Percentiles rank a stretch among this genome's conserved stretches.
phyloP scores from a whole-genome alignment of 1,284 basidiomycete species.

The Rhodotorula mucilaginosa region DNA sequence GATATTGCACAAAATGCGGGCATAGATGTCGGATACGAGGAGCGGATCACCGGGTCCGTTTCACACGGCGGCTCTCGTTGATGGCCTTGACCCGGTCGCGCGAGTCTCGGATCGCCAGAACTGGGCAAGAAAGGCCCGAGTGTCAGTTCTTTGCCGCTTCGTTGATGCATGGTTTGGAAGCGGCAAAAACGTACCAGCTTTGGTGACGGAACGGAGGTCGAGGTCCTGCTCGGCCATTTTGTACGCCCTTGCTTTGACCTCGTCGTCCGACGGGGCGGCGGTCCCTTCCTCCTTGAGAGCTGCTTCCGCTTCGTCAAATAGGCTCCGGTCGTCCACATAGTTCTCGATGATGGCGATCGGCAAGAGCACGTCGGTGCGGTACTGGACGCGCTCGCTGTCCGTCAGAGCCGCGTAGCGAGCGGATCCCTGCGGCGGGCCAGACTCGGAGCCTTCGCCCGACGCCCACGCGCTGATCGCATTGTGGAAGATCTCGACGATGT shows the following conservation, averaged over 20 bases:
- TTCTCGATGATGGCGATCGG: slow-evolving; percentile 14
- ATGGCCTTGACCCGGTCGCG: not conserved
- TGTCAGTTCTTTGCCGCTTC: not conserved
- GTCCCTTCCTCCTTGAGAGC: not conserved
- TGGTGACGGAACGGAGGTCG: slow-evolving; percentile 18
- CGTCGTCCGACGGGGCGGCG: not conserved
- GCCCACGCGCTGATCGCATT: slow-evolving; percentile 12
- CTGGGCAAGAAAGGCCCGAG: not conserved
- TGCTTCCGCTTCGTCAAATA: slow-evolving; percentile 1
- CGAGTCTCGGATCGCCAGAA: slow-evolving; percentile 5
- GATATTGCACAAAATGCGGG: too few relatives aligned
- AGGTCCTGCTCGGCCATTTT: slow-evolving; percentile 8
- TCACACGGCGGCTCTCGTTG: too few relatives aligned
- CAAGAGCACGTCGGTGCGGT: slow-evolving; percentile 29
- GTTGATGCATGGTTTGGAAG: too few relatives aligned
- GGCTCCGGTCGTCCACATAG: slow-evolving; percentile 10
- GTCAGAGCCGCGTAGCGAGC: slow-evolving; percentile 19
- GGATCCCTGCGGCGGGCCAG: slow-evolving; percentile 13
- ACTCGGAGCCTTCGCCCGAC: not conserved
- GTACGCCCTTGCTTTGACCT: slow-evolving; percentile 12
- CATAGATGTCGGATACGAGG: too few relatives aligned
- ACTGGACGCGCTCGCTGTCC: slow-evolving; percentile 9
- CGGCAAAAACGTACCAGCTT: slow-evolving; percentile 11
- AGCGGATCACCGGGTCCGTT: too few relatives aligned
- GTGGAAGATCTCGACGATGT: slow-evolving; percentile 12